These are phyloP conservation scores for Leccinum pallidistipes DNA, from an alignment of 1,284 basidiomycete genomes.

Conservation along the genomic window DNA sequence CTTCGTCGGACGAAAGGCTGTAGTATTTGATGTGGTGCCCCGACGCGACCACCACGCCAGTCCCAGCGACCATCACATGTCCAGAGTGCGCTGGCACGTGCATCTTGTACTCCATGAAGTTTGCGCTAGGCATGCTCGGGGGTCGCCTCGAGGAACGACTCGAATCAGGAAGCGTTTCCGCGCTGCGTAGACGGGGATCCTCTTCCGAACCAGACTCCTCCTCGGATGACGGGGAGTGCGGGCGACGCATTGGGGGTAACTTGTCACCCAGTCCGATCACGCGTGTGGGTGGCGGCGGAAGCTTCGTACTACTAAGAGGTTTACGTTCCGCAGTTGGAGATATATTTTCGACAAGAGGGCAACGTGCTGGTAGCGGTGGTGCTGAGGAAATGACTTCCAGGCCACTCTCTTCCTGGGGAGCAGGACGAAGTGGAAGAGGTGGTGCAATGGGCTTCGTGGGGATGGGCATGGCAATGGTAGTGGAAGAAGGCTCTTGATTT, in stretches of 20 bases:
- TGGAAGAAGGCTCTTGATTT: neutral
- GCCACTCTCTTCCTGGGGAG: constrained; percentile 8
- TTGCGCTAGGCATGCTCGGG: constrained; percentile 50
- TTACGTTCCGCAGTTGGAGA: constrained; percentile 43
- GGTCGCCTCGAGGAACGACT: constrained; percentile 81
- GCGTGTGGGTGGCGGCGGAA: constrained; percentile 71
- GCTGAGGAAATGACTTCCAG: constrained; percentile 13
- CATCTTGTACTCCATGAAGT: constrained; percentile 49
- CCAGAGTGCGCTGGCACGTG: constrained; percentile 58
- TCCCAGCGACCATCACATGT: constrained; percentile 60
- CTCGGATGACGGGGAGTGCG: constrained; percentile 48
- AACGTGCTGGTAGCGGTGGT: constrained; percentile 31
- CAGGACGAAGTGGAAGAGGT: constrained; percentile 28
- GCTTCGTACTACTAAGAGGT: constrained; percentile 42
- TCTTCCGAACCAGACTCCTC: constrained; percentile 58
- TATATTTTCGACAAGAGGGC: constrained; percentile 8
- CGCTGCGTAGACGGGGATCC: constrained; percentile 36
- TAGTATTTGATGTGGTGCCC: constrained; percentile 67
- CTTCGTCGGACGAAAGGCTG: constrained; percentile 50
- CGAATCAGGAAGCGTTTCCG: constrained; percentile 78
- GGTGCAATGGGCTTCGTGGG: constrained; percentile 22
- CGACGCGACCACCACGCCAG: constrained; percentile 60
- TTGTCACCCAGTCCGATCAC: constrained; percentile 67
- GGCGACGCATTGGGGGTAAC: constrained; percentile 59
- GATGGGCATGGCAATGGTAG: constrained; percentile 3